A percentile compares a stretch with the other conserved stretches of the same genome.
These are phyloP conservation scores for Claviceps lovelessii DNA, from an alignment of 2,329 filamentous ascomycete genomes.

Conservation along the genomic window DNA sequence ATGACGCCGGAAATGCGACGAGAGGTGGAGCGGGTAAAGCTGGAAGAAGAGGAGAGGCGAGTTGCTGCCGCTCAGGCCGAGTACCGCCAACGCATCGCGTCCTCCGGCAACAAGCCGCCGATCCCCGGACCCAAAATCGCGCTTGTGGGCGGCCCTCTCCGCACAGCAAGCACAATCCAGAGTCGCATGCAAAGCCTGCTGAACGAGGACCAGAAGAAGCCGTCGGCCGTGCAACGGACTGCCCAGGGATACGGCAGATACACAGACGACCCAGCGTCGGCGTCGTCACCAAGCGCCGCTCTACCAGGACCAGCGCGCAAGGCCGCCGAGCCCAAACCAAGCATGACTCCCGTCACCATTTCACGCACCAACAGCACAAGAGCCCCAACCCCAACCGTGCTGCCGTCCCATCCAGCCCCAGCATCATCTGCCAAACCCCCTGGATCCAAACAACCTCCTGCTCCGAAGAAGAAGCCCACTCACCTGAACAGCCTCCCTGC, in stretches of 20 bases:
- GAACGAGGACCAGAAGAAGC: conserved; percentile 56
- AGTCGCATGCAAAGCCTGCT: conserved; percentile 78
- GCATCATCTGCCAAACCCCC: conserved; percentile 12
- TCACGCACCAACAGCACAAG: background rate
- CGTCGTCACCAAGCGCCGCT: conserved; percentile 22
- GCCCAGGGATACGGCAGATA: conserved; percentile 85
- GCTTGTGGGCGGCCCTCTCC: conserved; percentile 35
- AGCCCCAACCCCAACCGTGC: background rate
- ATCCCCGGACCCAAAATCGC: conserved; percentile 37
- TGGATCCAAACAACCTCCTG: conserved; percentile 31
- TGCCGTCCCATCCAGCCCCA: conserved; percentile 12
- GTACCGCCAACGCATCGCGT: conserved; percentile 58
- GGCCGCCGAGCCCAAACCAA: conserved; percentile 15
- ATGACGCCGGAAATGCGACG: conserved; percentile 78
- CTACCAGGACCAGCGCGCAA: conserved; percentile 37
- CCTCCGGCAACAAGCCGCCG: conserved; percentile 20
- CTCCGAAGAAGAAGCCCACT: conserved; percentile 47
- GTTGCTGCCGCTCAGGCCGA: conserved; percentile 82
- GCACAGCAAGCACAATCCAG: conserved; percentile 68
- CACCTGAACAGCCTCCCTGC: conserved; percentile 44
- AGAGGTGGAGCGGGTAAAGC: conserved; percentile 68
- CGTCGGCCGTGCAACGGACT: conserved; percentile 46
- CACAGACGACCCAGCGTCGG: conserved; percentile 40
- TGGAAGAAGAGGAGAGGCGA: conserved; percentile 77
- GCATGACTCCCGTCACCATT: background rate